Base-by-base conservation (phyloP, 2,329 filamentous ascomycete species). In the Catunica adiposa region DNA sequence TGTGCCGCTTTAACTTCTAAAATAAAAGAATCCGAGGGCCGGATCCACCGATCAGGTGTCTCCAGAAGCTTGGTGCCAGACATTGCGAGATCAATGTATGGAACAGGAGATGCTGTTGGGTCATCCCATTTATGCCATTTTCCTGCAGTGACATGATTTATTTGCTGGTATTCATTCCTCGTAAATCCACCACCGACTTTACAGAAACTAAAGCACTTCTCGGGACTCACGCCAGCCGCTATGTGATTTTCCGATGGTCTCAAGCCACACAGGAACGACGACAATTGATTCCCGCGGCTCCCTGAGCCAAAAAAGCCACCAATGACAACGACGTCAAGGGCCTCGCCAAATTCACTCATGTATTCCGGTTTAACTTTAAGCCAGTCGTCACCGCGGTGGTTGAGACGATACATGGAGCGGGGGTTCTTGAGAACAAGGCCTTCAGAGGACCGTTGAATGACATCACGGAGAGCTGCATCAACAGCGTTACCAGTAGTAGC, bases 301-400 rank as follows among this genome's bases (percentile, higher is more conserved):
- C 92, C 92, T 29, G 85, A 86, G 14, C 92, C 92, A 65, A 86
- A 98, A 69, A 95, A 97, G 7, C 88, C 92, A 55, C 90, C 92
- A 54, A 98, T 80, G 15, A 98, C 75, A 14, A 96, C 71, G 61
- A 89, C 88, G 65, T 98, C 92, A 2, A 98, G 78, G 0, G 84
- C 87, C 68, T 97, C 90, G 59, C 92, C 92, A 66, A 92, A 95
- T 60, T 95, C 90, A 1, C 83, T 83, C 89, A 97, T 96, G 67
- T 98, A 98, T 61, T 98, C 92, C 1, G 92, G 92, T 64, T 98
- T 98, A 7, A 98, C 89, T 66, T 98, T 98, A 70, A 96, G 84
- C 92, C 92, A 98, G 67, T 95, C 87, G 62, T 94, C 86, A 63
- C 94, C 92, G 51, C 92, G 84, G 61, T 87, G 86, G 64, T 94